Evolutionary conservation across 805 yeast species (phyloP).

Genomic region (Wickerhamomyces pijperi): DNA sequence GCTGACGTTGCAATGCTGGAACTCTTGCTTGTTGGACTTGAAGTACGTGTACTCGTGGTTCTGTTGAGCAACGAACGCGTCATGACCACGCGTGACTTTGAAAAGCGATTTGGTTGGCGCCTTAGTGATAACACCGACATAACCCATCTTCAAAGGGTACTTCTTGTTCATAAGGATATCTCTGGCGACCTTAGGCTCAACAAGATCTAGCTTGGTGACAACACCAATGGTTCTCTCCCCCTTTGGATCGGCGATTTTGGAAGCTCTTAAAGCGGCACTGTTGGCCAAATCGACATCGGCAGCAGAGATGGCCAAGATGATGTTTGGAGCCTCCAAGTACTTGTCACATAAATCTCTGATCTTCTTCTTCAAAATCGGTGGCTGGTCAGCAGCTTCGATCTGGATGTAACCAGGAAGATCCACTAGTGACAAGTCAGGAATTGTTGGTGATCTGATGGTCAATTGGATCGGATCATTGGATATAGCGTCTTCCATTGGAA

Average conservation of each 20-base stretch:
- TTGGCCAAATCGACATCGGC: slow-evolving; percentile 98
- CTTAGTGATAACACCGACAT: slow-evolving; percentile 94
- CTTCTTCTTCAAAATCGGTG: slow-evolving; percentile 65
- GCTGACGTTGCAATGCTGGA: slow-evolving; percentile 59
- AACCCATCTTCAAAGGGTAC: slow-evolving; percentile 92
- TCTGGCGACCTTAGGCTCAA: slow-evolving; percentile 64
- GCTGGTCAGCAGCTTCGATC: slow-evolving; percentile 94
- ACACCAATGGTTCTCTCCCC: slow-evolving; percentile 97
- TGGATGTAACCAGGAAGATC: slow-evolving; percentile 98
- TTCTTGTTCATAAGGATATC: slow-evolving; percentile 60
- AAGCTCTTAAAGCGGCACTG: slow-evolving; percentile 87
- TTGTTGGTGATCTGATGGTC: slow-evolving; percentile 78
- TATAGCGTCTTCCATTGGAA: slow-evolving; percentile 75
- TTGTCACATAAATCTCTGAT: slow-evolving; percentile 74
- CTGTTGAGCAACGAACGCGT: slow-evolving; percentile 58
- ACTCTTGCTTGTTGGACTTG: slow-evolving; percentile 46
- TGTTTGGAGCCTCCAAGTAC: slow-evolving; percentile 84
- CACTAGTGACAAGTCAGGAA: slow-evolving; percentile 87
- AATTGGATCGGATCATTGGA: slow-evolving; percentile 91
- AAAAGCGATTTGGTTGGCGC: slow-evolving; percentile 46
- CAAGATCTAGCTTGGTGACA: slow-evolving; percentile 85
- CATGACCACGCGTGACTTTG: slow-evolving; percentile 42
- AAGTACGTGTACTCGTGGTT: slow-evolving; percentile 57
- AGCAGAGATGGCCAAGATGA: slow-evolving; percentile 89
- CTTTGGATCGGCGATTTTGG: slow-evolving; percentile 79